Percentiles rank a stretch among this genome's conserved stretches.
Conservation (phyloP, 805 yeast genomes). For the Barnettozyma pratensis region DNA sequence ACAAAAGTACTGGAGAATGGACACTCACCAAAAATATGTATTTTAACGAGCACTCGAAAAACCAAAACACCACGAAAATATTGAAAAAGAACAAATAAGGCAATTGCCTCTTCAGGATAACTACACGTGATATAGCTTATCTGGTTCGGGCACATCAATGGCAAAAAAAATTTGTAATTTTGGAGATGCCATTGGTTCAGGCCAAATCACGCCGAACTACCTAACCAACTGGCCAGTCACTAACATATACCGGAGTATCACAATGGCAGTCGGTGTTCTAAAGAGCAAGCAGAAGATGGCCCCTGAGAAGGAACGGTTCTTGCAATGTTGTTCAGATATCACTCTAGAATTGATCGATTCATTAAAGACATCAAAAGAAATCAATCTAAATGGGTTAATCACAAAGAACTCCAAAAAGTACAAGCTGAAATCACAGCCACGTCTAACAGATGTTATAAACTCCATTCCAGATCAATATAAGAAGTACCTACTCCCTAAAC, state of each 20-base stretch:
- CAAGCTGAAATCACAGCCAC: slow-evolving; percentile 86
- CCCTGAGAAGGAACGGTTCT: slow-evolving; percentile 89
- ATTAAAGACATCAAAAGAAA: slow-evolving; percentile 65
- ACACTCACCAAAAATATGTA: too few species aligned
- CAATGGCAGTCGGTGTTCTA: slow-evolving; percentile 26
- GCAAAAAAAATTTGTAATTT: slow-evolving; percentile 3
- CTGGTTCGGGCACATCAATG: slow-evolving; percentile 4
- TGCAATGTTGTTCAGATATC: slow-evolving; percentile 90
- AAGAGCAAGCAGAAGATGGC: slow-evolving; percentile 60
- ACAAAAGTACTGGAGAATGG: too few species aligned
- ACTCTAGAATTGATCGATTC: slow-evolving; percentile 81
- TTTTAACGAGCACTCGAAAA: too few species aligned
- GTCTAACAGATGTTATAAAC: slow-evolving; percentile 89
- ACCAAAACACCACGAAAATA: background rate
- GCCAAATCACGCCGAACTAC: background rate
- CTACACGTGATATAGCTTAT: slow-evolving; percentile 3
- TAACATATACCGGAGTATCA: background rate
- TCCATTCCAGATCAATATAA: slow-evolving; percentile 96
- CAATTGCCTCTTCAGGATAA: background rate
- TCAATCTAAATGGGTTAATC: slow-evolving; percentile 87
- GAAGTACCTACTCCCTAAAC: slow-evolving; percentile 83
- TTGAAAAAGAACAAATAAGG: background rate
- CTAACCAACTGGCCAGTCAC: background rate
- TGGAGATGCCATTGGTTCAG: slow-evolving; percentile 1
- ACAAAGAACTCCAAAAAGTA: slow-evolving; percentile 83